phyloP scores from a whole-genome alignment of 1,284 basidiomycete genomes.

The Tilletia caries region DNA sequence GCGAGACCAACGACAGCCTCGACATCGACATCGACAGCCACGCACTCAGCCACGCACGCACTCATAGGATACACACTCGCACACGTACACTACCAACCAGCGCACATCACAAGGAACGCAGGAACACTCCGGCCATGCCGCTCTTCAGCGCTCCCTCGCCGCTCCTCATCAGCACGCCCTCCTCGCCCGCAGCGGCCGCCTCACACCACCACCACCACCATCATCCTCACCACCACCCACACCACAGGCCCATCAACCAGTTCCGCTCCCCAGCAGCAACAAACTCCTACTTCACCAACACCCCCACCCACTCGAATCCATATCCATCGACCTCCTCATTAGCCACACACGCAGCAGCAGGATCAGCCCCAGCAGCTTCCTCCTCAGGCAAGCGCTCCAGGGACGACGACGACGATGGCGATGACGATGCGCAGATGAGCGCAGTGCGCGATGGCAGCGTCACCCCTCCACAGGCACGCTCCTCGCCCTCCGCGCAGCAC shows the following conservation, averaged over 20 bases:
- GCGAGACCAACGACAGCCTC: no score
- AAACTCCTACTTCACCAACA: not conserved
- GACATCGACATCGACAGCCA: no score
- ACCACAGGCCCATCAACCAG: not conserved
- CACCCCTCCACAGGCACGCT: not conserved
- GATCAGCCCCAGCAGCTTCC: not conserved
- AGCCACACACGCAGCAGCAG: not conserved
- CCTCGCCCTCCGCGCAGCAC: no score
- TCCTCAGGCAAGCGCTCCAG: not conserved
- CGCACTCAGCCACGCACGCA: no score
- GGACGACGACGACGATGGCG: not conserved
- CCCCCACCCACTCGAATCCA: not conserved
- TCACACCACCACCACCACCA: not conserved
- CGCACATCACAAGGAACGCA: no score
- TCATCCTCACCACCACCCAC: not conserved
- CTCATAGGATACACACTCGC: no score
- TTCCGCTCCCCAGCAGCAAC: slow-evolving; percentile 3
- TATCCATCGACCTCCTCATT: not conserved
- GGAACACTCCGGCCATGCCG: no score
- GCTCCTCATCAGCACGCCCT: slow-evolving; percentile 3
- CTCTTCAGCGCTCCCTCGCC: slow-evolving; percentile 1
- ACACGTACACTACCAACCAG: no score
- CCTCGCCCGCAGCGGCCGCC: not conserved
- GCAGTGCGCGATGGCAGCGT: not conserved
- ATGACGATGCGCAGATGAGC: slow-evolving; percentile 12